These are phyloP conservation scores for Pisolithus marmoratus DNA, from an alignment of 768 basidiomycete genomes.

Conservation along the genomic window DNA sequence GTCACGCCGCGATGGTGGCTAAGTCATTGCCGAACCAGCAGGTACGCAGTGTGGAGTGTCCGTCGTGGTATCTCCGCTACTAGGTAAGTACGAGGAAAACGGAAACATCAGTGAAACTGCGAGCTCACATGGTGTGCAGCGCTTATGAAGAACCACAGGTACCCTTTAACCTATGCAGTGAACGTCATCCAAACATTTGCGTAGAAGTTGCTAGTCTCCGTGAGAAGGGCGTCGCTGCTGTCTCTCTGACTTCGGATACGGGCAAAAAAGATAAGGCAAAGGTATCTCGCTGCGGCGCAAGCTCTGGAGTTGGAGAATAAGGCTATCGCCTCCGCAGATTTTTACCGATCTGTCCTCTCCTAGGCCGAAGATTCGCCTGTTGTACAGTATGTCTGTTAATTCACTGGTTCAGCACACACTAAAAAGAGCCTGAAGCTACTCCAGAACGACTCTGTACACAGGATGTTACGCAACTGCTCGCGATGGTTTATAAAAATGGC, in stretches of 20 bases:
- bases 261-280: conserved; percentile 44
- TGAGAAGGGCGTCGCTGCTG: conserved; percentile 48
- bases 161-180: background rate
- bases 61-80: conserved; percentile 70
- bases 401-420: background rate
- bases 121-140: conserved; percentile 36
- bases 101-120: background rate
- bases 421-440: conserved; percentile 45
- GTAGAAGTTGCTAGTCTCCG: conserved; percentile 63
- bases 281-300: conserved; percentile 29
- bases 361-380: conserved; percentile 50
- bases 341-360: conserved; percentile 54
- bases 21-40: background rate
- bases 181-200: conserved; percentile 3
- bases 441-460: conserved; percentile 63
- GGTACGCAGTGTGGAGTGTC: conserved; percentile 57
- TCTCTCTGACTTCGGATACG: conserved; percentile 66
- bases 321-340: conserved; percentile 40
- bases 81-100: conserved; percentile 40
- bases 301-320: background rate
- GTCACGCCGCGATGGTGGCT: background rate
- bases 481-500: conserved; percentile 43
- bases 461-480: conserved; percentile 50
- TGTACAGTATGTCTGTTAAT: conserved; percentile 55
- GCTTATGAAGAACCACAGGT: conserved; percentile 76